Percentiles rank a stretch among this genome's conserved stretches.
phyloP scores from a whole-genome alignment of 345 rosid species.

The Eucalyptus sideroxylon region DNA sequence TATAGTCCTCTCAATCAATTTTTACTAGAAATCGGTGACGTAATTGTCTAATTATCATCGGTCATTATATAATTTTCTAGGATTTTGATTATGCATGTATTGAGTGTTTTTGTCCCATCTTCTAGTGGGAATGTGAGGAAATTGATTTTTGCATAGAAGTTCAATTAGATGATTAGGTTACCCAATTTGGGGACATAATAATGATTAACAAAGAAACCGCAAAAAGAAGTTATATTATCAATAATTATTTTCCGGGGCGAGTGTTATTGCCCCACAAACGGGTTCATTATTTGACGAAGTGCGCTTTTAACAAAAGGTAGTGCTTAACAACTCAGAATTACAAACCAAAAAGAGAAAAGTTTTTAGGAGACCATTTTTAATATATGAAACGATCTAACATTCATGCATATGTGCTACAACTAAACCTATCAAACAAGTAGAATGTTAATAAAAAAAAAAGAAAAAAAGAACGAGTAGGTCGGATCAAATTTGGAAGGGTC shows the following conservation, averaged over 20 bases:
- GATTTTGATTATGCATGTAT: background rate
- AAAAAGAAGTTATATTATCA: background rate
- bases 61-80: background rate
- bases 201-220: background rate
- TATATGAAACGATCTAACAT: background rate
- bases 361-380: background rate
- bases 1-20: background rate
- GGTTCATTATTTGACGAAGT: background rate
- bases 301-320: background rate
- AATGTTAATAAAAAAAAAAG: background rate
- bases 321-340: background rate
- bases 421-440: background rate
- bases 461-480: background rate
- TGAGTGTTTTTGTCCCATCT: background rate
- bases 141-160: background rate
- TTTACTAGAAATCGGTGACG: fast-evolving
- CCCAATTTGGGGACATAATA: background rate
- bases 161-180: background rate
- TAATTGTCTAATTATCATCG: fast-evolving
- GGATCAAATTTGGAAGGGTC: background rate
- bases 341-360: background rate
- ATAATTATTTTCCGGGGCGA: background rate
- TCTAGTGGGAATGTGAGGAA: background rate
- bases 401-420: background rate
- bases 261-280: background rate